Percentiles rank a stretch among this genome's conserved stretches.
Evolutionary conservation across 495 filamentous ascomycete species (phyloP).

Genomic region (Penicillium canariense): DNA sequence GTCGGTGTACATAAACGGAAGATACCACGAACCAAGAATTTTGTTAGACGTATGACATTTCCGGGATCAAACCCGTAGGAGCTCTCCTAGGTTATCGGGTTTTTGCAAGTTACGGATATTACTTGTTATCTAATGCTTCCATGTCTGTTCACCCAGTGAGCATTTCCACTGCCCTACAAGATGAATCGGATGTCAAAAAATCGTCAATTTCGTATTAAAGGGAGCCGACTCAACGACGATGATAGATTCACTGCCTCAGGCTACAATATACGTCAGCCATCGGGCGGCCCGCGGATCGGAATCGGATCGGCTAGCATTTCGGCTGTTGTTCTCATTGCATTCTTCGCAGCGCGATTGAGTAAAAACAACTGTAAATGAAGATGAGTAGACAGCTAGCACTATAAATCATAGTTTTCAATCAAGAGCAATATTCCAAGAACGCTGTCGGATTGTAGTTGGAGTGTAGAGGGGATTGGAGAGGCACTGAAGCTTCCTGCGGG

Average conservation of each 20-base stretch:
- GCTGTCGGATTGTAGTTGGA: not conserved
- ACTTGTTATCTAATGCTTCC: no score
- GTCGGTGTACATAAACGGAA: constrained; percentile 22
- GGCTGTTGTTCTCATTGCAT: constrained; percentile 1
- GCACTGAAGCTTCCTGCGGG: constrained; percentile 4
- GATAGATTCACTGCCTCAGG: no score
- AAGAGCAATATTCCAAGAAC: not conserved
- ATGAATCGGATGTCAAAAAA: no score
- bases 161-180: no score
- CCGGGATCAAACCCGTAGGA: not conserved
- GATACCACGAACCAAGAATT: constrained; percentile 17
- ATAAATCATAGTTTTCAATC: not conserved
- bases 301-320: constrained; percentile 20
- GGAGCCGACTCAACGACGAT: no score
- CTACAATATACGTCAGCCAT: constrained; percentile 4
- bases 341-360: not conserved
- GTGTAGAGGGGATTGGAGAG: not conserved
- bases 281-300: constrained; percentile 28
- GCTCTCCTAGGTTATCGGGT: not conserved
- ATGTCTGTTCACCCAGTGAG: no score
- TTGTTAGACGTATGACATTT: not conserved
- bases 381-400: not conserved
- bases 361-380: not conserved
- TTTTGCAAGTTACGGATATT: no score
- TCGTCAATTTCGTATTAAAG: no score